A percentile compares a stretch with the other conserved stretches of the same genome.
These are phyloP conservation scores for Moesziomyces globuligerus DNA, from an alignment of 1,284 basidiomycete species.

Conservation along the genomic window DNA sequence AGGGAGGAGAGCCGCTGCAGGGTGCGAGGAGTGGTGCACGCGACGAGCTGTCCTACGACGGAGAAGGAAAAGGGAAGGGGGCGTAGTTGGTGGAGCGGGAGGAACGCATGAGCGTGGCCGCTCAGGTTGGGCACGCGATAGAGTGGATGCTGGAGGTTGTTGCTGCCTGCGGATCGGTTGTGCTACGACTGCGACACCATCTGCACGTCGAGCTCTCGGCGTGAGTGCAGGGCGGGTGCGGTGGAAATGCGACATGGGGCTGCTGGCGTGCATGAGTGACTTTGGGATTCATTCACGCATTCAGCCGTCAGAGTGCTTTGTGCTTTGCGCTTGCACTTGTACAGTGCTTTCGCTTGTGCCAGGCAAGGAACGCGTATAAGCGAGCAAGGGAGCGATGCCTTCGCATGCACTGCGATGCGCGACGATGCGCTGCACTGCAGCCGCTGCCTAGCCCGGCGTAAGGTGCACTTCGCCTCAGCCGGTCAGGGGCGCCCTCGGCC, in stretches of 20 bases:
- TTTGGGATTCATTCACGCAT: no score
- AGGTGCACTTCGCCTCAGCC: constrained; percentile 3
- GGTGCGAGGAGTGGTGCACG: not conserved
- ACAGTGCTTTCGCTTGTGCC: no score
- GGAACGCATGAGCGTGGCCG: not conserved
- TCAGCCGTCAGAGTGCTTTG: no score
- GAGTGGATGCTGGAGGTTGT: not conserved
- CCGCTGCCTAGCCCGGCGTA: constrained; percentile 16
- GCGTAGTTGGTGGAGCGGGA: not conserved
- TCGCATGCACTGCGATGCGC: constrained; percentile 3
- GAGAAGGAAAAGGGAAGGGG: not conserved
- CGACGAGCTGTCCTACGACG: not conserved
- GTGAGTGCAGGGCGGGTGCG: not conserved
- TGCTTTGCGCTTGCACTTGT: no score
- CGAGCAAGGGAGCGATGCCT: not conserved
- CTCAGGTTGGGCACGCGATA: not conserved
- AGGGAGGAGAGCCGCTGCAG: not conserved
- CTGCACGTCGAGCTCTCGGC: not conserved
- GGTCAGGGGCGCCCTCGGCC: not conserved
- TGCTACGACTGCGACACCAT: not conserved
- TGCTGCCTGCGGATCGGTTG: not conserved
- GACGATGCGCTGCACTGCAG: constrained; percentile 16
- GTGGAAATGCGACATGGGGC: not conserved
- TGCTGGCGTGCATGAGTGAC: not conserved
- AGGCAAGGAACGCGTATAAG: not conserved